A percentile compares a stretch with the other conserved stretches of the same genome.
These are phyloP conservation scores for Fusarium guadeloupense DNA, from an alignment of 2,329 filamentous ascomycete genomes.

Conservation along the genomic window DNA sequence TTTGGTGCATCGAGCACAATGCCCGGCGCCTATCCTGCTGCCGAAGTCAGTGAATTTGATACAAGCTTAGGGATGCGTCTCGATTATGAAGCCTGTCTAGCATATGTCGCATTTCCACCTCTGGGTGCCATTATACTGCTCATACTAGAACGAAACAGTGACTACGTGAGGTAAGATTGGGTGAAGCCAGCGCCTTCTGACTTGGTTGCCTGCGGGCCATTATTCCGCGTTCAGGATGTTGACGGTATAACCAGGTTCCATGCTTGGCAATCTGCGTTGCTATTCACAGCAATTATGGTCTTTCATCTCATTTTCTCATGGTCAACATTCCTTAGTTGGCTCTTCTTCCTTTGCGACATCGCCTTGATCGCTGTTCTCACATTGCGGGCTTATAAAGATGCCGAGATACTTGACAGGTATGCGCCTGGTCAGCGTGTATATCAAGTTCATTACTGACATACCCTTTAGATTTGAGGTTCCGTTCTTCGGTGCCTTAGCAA, in stretches of 20 bases:
- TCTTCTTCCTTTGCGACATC: slow-evolving; percentile 80
- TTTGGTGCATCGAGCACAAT: slow-evolving; percentile 41
- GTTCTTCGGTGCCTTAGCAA: slow-evolving; percentile 85
- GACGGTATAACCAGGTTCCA: slow-evolving; percentile 74
- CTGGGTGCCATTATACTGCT: slow-evolving; percentile 85
- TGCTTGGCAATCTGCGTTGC: slow-evolving; percentile 90
- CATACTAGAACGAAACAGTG: slow-evolving; percentile 90
- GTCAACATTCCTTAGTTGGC: slow-evolving; percentile 84
- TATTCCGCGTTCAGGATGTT: slow-evolving; percentile 2
- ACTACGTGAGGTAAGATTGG: slow-evolving; percentile 84
- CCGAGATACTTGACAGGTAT: slow-evolving; percentile 71
- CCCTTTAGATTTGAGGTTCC: slow-evolving; percentile 81
- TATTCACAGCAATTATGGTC: slow-evolving; percentile 79
- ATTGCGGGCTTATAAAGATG: slow-evolving; percentile 84
- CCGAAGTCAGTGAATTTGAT: slow-evolving; percentile 82
- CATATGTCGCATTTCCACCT: slow-evolving; percentile 86
- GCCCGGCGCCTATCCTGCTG: slow-evolving; percentile 52
- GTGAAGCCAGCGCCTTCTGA: neutral
- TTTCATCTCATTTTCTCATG: slow-evolving; percentile 88
- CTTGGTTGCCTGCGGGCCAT: neutral
- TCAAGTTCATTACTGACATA: neutral
- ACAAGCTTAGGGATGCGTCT: slow-evolving; percentile 87
- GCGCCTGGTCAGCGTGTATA: slow-evolving; percentile 20
- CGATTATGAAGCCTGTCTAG: slow-evolving; percentile 89
- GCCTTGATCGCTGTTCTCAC: slow-evolving; percentile 79